phyloP scores from a whole-genome alignment of 306 rosid species.

The Quercus ilex region DNA sequence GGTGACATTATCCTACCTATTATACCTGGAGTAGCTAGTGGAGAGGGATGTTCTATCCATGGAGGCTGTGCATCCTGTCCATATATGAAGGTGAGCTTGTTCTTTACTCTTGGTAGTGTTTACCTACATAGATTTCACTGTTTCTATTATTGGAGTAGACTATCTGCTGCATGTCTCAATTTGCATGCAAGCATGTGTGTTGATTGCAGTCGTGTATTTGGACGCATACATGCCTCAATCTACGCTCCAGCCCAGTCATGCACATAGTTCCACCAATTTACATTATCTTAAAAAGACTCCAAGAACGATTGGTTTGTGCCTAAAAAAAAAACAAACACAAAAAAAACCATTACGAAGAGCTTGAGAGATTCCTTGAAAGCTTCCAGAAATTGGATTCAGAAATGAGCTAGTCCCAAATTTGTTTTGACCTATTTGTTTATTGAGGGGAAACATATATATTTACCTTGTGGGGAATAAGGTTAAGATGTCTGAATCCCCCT shows the following conservation, averaged over 20 bases:
- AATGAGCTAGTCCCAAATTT: too few species aligned
- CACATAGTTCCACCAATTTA: neutral
- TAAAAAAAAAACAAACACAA: too few species aligned
- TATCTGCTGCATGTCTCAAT: neutral
- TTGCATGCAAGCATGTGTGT: neutral
- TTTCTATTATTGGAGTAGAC: slow-evolving; percentile 4
- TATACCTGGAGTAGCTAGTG: slow-evolving; percentile 83
- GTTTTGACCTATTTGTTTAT: too few species aligned
- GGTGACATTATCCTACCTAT: slow-evolving; percentile 58
- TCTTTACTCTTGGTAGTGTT: neutral
- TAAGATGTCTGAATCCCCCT: too few species aligned
- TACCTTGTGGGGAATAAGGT: too few species aligned
- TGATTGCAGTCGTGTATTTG: neutral
- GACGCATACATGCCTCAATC: neutral
- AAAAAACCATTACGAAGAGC: too few species aligned
- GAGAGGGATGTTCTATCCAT: slow-evolving; percentile 94
- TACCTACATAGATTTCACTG: neutral
- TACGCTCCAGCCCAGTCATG: neutral
- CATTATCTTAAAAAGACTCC: neutral
- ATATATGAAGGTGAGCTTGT: slow-evolving; percentile 80
- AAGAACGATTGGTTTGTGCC: too few species aligned
- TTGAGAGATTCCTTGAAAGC: too few species aligned
- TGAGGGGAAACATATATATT: too few species aligned
- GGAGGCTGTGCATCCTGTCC: slow-evolving; percentile 99
- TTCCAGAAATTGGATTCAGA: too few species aligned